Base-by-base conservation (phyloP, 2,329 filamentous ascomycete species). In the Exserohilum turcica region DNA sequence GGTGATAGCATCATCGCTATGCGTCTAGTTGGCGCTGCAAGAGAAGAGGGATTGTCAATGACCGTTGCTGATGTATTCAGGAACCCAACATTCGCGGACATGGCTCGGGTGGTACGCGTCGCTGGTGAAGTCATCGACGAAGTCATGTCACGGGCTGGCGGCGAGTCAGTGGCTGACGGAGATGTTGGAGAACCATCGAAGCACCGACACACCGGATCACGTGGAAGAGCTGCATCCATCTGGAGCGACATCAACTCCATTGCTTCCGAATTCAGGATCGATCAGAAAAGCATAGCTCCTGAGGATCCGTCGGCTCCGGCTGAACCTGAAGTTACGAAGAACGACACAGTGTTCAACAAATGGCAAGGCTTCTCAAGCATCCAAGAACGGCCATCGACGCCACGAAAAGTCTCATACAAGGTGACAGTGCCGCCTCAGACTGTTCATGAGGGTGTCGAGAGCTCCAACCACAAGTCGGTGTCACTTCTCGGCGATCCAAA, bases 21-120 rank as follows among this genome's bases (percentile, higher is more conserved):
- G 70, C 63, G 67, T 42, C 57, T 73, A 5, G 70, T 72, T 5
- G 68, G 67, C 7, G 67, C 65, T 18, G 69, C 69, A 19, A 63
- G 70, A 10, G 69, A 71, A 39, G 67, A 72, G 39, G 69, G 69
- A 5, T 31, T 72, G 19, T 67, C 66, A 3, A 70, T 73, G 65
- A 73, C 68, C 0, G 70, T 73, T 3, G 70, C 70, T 8, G 69
- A 73, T 48, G 65, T 72, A 16, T 71, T 73, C 59, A 68, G 67
- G 40, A 70, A 72, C 38, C 68, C 69, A 1, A 71, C 64, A 4
- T 71, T 73, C 33, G 61, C 66, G 4, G 69, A 73, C 29, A 70
- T 72, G 68, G 59, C 69, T 16, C 62, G 66, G 36, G 67, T 71
- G 39, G 69, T 72, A 16, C 67, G 68, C 16, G 67, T 71, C 9